Evolutionary conservation across 1,284 basidiomycete species (phyloP).

Genomic region (Abortiporus biennis): DNA sequence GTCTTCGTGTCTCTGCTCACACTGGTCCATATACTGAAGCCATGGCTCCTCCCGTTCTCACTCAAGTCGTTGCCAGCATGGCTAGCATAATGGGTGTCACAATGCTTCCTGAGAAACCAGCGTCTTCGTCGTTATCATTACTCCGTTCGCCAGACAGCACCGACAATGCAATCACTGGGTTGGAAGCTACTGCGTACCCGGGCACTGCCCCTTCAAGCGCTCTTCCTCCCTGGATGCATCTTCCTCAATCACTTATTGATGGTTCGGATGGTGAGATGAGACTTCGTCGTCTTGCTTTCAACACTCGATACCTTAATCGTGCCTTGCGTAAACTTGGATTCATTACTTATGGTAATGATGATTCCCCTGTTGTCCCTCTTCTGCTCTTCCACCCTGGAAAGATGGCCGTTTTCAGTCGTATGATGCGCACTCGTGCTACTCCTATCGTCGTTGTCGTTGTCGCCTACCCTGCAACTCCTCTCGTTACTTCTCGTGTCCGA

Average conservation of each 20-base stretch:
- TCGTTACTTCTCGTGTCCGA: constrained; percentile 85
- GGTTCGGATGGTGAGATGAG: constrained; percentile 82
- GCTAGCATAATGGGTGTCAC: constrained; percentile 93
- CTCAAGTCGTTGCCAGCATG: constrained; percentile 91
- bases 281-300: constrained; percentile 89
- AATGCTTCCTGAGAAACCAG: constrained; percentile 24
- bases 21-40: constrained; percentile 87
- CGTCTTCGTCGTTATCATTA: constrained; percentile 22
- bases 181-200: constrained; percentile 34
- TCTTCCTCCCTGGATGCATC: constrained; percentile 67
- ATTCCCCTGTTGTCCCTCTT: constrained; percentile 92
- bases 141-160: constrained; percentile 26
- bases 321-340: constrained; percentile 92
- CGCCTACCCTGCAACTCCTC: constrained; percentile 88
- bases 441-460: constrained; percentile 89
- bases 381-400: constrained; percentile 93
- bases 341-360: constrained; percentile 91
- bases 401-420: constrained; percentile 82
- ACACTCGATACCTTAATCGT: constrained; percentile 86
- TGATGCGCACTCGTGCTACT: constrained; percentile 81
- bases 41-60: constrained; percentile 87
- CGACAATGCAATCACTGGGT: constrained; percentile 23
- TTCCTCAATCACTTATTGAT: constrained; percentile 66
- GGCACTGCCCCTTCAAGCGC: constrained; percentile 60
- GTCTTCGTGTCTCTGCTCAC: constrained; percentile 80